Conservation (phyloP, 257 asterid species). For the Gynochthodes officinalis region DNA sequence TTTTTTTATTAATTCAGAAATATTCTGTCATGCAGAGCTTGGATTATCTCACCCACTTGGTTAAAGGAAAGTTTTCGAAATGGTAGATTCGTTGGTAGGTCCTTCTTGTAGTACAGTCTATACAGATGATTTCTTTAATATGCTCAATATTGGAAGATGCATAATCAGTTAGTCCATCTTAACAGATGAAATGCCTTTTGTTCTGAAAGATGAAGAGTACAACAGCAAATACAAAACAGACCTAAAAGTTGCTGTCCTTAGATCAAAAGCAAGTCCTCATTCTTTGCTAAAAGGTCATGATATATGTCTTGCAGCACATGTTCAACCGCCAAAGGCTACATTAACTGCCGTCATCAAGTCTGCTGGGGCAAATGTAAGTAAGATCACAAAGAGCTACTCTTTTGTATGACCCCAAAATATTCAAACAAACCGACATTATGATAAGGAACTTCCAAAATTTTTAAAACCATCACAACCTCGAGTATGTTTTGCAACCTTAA, state of each 20-base stretch:
- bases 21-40: slow-evolving; percentile 52
- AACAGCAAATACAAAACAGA: slow-evolving; percentile 48
- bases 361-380: slow-evolving; percentile 90
- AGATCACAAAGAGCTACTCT: not conserved
- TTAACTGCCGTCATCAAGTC: slow-evolving; percentile 58
- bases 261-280: slow-evolving; percentile 52
- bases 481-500: not conserved
- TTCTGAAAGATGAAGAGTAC: slow-evolving; percentile 69
- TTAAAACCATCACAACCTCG: no score
- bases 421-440: no score
- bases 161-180: slow-evolving; percentile 12
- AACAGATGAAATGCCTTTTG: slow-evolving; percentile 71
- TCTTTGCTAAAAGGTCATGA: slow-evolving; percentile 70
- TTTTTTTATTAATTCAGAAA: not conserved
- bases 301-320: slow-evolving; percentile 64
- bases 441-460: no score
- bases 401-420: not conserved
- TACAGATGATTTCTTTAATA: not conserved
- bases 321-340: slow-evolving; percentile 58
- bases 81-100: slow-evolving; percentile 67
- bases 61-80: slow-evolving; percentile 79
- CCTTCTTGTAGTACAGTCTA: slow-evolving; percentile 7
- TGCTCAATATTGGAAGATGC: not conserved
- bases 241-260: slow-evolving; percentile 56
- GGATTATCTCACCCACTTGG: slow-evolving; percentile 89